Evolutionary conservation across 805 yeast genomes (phyloP), one percentile per base, ranked within the genome.

Genomic region (Candida methanosorbosa): DNA sequence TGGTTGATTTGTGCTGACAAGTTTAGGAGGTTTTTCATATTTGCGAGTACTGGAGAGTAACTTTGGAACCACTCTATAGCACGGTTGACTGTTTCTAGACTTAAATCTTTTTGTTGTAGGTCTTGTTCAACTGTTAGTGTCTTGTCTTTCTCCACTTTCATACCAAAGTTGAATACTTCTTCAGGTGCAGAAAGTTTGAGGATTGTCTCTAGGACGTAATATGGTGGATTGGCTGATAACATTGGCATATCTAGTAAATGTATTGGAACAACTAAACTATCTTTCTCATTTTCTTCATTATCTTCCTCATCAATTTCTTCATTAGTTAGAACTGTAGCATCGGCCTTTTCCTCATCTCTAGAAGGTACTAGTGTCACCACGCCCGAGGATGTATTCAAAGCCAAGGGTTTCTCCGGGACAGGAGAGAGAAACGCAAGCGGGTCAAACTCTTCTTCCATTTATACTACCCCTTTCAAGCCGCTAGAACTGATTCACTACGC

Each of bases 191-290:
- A 52, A 2, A 80, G 56, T 29, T 59, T 52, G 4, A 82, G 52
- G 1, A 78, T 45, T 2, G 68, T 52, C 2, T 57, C 14, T 1
- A 81, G 45, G 0, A 71, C 75, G 1, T 40, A 48, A 6, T 51
- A 50, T 1, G 83, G 73, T 0, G 84, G 79, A 15, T 54, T 49
- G 9, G 44, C 46, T 5, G 57, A 55, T n/a, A 72, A 41, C 4
- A 54, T 45, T 0, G 92, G 90, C 3, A 81, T 54, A 46, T 82
- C 90, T 5, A 78, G 58, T 0, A 69, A 47, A 38, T 76, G 79
- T 1, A 78, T 42, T 4, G 15, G 22, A 4, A 5, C 16, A n/a
- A 40, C 41, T 20, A 36, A 15, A 11, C 28, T 22, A 8, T 38
- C 32, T 18, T 37, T 47, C 12, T 26, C 22, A n/a, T 26, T 25